phyloP scores from a whole-genome alignment of 106 monocot species.

The Acorus gramineus region DNA sequence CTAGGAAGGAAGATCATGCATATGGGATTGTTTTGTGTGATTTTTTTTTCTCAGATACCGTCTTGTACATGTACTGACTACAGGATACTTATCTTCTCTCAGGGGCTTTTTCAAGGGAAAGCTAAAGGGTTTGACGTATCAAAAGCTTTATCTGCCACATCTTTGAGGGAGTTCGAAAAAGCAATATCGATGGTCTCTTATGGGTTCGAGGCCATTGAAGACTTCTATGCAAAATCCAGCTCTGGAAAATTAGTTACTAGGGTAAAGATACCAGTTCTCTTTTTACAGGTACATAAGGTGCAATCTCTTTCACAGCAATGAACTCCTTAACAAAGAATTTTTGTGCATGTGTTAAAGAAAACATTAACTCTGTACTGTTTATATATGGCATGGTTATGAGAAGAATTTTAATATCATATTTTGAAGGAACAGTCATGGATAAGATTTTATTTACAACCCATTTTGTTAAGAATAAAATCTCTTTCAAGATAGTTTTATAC shows the following conservation, averaged over 20 bases:
- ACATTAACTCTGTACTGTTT: too few relatives aligned
- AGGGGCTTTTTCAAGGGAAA: slow-evolving; percentile 93
- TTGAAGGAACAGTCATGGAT: neutral
- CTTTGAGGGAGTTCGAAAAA: slow-evolving; percentile 74
- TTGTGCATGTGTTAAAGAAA: too few relatives aligned
- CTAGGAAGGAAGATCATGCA: too few relatives aligned
- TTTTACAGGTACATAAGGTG: slow-evolving; percentile 49
- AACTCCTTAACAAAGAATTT: too few relatives aligned
- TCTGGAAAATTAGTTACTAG: slow-evolving; percentile 37
- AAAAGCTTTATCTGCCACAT: slow-evolving; percentile 68
- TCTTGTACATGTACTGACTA: neutral
- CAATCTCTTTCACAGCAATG: too few relatives aligned
- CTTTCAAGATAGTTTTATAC: too few relatives aligned
- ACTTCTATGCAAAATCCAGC: slow-evolving; percentile 63
- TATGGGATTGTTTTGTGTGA: too few relatives aligned
- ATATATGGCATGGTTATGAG: too few relatives aligned
- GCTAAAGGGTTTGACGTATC: slow-evolving; percentile 64
- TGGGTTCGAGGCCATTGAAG: slow-evolving; percentile 63
- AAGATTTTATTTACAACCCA: neutral
- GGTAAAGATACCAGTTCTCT: slow-evolving; percentile 81
- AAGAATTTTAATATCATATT: too few relatives aligned
- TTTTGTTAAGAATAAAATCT: too few relatives aligned
- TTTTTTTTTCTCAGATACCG: too few relatives aligned
- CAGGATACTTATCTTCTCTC: slow-evolving; percentile 11
- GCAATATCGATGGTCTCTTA: slow-evolving; percentile 82